A percentile compares a stretch with the other conserved stretches of the same genome.
Evolutionary conservation across 108 stramenopile species (phyloP).

Genomic region (Conticribra weissflogii): DNA sequence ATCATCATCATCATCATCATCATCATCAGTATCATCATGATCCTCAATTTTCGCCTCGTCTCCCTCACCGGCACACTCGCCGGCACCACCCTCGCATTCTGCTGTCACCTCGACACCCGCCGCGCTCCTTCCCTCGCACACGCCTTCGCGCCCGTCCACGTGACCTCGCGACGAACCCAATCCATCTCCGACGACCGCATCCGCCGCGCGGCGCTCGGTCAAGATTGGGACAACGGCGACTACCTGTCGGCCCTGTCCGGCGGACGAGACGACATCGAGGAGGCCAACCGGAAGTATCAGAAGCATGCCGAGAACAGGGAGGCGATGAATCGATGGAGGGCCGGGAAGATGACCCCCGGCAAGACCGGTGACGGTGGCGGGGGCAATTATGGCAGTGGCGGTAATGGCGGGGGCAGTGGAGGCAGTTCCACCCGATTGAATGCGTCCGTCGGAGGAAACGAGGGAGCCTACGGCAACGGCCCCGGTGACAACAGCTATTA

Average conservation of each 20-base stretch:
- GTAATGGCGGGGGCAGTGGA: constrained; percentile 26
- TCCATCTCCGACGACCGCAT: neutral
- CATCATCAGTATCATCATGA: no score
- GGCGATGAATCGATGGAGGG: constrained; percentile 30
- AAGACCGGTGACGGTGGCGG: constrained; percentile 2
- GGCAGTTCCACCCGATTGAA: constrained; percentile 1
- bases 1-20: no score
- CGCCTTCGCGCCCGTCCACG: no score
- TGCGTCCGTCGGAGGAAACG: no score
- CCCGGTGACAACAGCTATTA: no score
- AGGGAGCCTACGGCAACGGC: no score
- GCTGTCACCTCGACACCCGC: no score
- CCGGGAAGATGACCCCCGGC: constrained; percentile 14
- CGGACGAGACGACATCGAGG: constrained; percentile 23
- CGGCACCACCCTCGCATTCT: no score
- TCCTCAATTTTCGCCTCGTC: no score
- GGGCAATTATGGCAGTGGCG: constrained; percentile 30
- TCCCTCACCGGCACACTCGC: no score
- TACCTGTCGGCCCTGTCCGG: constrained; percentile 53
- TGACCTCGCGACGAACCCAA: no score
- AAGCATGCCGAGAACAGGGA: constrained; percentile 18
- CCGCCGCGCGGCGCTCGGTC: constrained; percentile 12
- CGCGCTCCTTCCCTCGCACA: no score
- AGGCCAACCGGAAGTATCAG: constrained; percentile 49
- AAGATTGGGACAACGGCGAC: constrained; percentile 67